These are phyloP conservation scores for Eimeria tenella DNA, from an alignment of 169 alveolate species.

Conservation along the genomic window DNA sequence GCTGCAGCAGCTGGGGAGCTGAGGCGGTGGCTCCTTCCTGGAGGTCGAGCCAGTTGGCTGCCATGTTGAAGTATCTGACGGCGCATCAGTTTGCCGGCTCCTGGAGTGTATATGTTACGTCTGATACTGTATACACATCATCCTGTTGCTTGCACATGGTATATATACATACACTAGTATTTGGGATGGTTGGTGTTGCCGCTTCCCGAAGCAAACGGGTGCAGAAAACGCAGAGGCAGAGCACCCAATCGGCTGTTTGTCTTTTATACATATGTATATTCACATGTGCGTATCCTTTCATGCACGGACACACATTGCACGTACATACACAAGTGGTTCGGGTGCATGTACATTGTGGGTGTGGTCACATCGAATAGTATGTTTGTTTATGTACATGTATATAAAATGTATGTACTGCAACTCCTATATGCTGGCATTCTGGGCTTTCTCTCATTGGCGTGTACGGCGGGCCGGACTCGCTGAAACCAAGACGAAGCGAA, in stretches of 20 bases:
- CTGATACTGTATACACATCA: neutral
- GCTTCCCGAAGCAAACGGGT: neutral
- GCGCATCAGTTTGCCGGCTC: neutral
- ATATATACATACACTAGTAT: neutral
- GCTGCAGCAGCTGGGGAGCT: neutral
- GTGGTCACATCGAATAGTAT: neutral
- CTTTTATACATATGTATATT: neutral
- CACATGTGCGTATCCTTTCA: no score
- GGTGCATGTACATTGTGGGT: neutral
- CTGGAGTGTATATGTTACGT: neutral
- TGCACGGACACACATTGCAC: neutral
- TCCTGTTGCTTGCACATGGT: neutral
- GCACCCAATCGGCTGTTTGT: slow-evolving; percentile 12
- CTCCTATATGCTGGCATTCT: slow-evolving; percentile 10
- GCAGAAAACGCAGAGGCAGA: slow-evolving; percentile 26
- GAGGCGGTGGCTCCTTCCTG: neutral
- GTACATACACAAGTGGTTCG: neutral
- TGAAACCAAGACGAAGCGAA: slow-evolving; percentile 13
- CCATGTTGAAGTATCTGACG: neutral
- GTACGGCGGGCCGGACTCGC: slow-evolving; percentile 38
- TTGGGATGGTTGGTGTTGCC: slow-evolving; percentile 38
- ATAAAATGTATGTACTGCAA: neutral
- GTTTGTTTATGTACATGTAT: neutral
- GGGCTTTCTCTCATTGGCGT: slow-evolving; percentile 42
- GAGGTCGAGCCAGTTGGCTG: neutral